Evolutionary conservation across 345 rosid species (phyloP).

Genomic region (Trapa incisa): DNA sequence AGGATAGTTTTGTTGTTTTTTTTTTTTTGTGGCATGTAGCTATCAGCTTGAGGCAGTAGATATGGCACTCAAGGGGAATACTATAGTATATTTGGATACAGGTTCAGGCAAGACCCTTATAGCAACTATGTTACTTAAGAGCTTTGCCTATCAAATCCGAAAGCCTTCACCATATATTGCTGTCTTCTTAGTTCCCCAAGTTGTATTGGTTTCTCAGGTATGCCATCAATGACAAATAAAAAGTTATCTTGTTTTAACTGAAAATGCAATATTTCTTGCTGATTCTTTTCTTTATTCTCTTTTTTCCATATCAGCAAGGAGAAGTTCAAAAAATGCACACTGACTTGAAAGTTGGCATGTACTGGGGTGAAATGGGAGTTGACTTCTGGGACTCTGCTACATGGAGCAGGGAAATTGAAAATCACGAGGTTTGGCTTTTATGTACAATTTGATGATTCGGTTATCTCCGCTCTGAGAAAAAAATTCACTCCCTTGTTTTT

Average conservation of each 20-base stretch:
- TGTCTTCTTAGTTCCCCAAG: conserved; percentile 89
- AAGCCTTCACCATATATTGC: conserved; percentile 67
- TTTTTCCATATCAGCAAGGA: conserved; percentile 50
- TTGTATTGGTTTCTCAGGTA: conserved; percentile 72
- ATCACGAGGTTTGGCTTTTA: conserved; percentile 42
- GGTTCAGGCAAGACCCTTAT: conserved; percentile 91
- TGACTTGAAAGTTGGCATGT: conserved; percentile 60
- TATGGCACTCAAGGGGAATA: conserved; percentile 54
- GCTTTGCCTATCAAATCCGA: conserved; percentile 49
- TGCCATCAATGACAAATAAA: neutral
- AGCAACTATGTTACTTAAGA: conserved; percentile 82
- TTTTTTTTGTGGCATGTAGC: conserved; percentile 17
- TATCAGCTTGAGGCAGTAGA: conserved; percentile 85
- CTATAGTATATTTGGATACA: conserved; percentile 65
- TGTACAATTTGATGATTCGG: neutral
- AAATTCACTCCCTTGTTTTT: no score
- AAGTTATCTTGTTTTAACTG: neutral
- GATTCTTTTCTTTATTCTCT: conserved; percentile 1
- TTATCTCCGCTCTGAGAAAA: neutral
- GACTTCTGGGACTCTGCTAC: conserved; percentile 53
- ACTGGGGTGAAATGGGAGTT: conserved; percentile 78
- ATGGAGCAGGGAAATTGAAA: conserved; percentile 45
- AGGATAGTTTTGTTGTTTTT: neutral
- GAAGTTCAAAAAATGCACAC: conserved; percentile 51
- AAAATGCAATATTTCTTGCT: neutral